These are phyloP conservation scores for Heritiera fomes DNA, from an alignment of 345 rosid species.

Conservation along the genomic window DNA sequence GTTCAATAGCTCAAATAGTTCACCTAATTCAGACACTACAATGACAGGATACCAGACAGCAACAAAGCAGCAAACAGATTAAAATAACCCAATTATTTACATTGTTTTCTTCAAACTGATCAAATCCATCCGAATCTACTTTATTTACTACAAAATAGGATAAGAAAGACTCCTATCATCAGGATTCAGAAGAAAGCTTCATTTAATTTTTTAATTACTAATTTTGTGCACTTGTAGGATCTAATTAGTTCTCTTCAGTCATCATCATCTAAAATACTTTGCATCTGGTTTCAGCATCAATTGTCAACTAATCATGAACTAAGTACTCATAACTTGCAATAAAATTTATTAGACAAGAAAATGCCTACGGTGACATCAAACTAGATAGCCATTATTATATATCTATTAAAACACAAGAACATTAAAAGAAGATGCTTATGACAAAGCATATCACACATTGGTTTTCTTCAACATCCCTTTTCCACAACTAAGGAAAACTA, in stretches of 20 bases:
- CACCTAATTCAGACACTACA: not conserved
- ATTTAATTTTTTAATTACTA: not conserved
- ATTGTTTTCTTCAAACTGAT: not conserved
- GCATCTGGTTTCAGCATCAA: not conserved
- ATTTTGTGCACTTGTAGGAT: not conserved
- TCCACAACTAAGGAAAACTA: no score
- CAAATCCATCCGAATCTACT: not conserved
- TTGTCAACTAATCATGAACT: not conserved
- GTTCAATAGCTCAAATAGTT: not conserved
- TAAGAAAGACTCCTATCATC: not conserved
- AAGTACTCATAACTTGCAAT: not conserved
- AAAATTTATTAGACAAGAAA: no score
- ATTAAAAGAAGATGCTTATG: no score
- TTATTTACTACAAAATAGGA: not conserved
- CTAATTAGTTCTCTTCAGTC: not conserved
- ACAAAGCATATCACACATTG: no score
- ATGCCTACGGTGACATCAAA: no score
- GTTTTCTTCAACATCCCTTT: no score
- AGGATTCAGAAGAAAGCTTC: no score
- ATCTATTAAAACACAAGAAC: no score
- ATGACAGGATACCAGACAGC: not conserved
- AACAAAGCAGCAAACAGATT: not conserved
- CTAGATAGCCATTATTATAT: no score
- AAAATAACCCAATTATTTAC: conserved; percentile 1
- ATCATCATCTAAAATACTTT: not conserved